A percentile compares a stretch with the other conserved stretches of the same genome.
Evolutionary conservation across 1,284 basidiomycete species (phyloP).

Genomic region (Cerioporus squamosus): DNA sequence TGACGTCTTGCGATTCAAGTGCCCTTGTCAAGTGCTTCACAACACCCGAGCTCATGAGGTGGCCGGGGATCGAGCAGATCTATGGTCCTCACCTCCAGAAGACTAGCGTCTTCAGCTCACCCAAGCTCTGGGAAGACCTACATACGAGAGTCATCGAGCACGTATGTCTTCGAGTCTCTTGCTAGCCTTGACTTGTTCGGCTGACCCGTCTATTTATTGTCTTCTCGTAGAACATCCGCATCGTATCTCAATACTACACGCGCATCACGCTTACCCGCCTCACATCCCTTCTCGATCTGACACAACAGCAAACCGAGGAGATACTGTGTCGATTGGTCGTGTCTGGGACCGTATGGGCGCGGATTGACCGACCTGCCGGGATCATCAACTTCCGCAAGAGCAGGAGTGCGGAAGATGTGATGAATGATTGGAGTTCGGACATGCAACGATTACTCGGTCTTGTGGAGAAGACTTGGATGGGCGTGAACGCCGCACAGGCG

Average conservation of each 20-base stretch:
- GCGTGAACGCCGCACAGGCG: constrained; percentile 84
- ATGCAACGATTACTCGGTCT: constrained; percentile 87
- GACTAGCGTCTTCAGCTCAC: constrained; percentile 81
- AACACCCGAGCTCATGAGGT: constrained; percentile 95
- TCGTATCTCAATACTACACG: constrained; percentile 94
- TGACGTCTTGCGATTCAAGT: constrained; percentile 45
- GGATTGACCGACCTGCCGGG: constrained; percentile 91
- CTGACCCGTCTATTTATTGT: background rate
- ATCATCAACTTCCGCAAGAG: constrained; percentile 86
- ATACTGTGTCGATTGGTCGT: constrained; percentile 90
- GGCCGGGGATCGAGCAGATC: constrained; percentile 94
- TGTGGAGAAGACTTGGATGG: constrained; percentile 90
- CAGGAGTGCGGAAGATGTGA: constrained; percentile 82
- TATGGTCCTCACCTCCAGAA: constrained; percentile 86
- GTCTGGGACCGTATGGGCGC: constrained; percentile 90
- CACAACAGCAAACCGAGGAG: constrained; percentile 82
- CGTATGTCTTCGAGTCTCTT: constrained; percentile 52
- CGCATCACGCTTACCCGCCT: constrained; percentile 88
- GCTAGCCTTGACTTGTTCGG: background rate
- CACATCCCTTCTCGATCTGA: constrained; percentile 88
- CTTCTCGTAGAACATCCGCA: constrained; percentile 87
- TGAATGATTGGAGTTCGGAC: constrained; percentile 97
- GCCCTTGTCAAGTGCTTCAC: constrained; percentile 97
- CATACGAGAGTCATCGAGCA: constrained; percentile 98
- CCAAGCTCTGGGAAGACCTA: constrained; percentile 93